Evolutionary conservation across 352 stramenopile genomes (phyloP).

Genomic region (Phytophthora citricola): DNA sequence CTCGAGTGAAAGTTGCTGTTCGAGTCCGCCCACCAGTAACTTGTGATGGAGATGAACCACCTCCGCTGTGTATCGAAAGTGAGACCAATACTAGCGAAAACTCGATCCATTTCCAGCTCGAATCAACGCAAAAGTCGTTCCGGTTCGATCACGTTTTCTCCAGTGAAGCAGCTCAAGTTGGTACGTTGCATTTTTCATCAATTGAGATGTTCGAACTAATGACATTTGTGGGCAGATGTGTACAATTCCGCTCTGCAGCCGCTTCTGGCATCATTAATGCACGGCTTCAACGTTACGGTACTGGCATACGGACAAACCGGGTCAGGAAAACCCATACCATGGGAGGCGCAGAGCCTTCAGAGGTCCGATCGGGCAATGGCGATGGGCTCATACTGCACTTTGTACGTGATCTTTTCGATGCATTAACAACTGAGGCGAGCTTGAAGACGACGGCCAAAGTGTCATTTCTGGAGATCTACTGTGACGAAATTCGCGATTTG

Average conservation of each 20-base stretch:
- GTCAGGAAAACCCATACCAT: constrained; percentile 84
- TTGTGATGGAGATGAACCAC: constrained; percentile 4
- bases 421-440: constrained; percentile 33
- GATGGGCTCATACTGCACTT: constrained; percentile 84
- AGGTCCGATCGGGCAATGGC: constrained; percentile 30
- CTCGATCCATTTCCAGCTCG: constrained; percentile 45
- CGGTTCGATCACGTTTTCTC: constrained; percentile 76
- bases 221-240: constrained; percentile 44
- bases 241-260: constrained; percentile 74
- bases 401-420: constrained; percentile 69
- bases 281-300: constrained; percentile 89
- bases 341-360: constrained; percentile 52
- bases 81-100: constrained; percentile 4
- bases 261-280: constrained; percentile 77
- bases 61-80: constrained; percentile 21
- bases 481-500: constrained; percentile 97
- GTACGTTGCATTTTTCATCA: constrained; percentile 23
- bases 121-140: constrained; percentile 56
- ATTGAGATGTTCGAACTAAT: constrained; percentile 3
- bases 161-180: constrained; percentile 41
- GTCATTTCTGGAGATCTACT: constrained; percentile 96
- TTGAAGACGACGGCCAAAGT: constrained; percentile 56
- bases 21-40: constrained; percentile 51
- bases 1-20: constrained; percentile 69
- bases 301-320: constrained; percentile 87